Evolutionary conservation across 768 basidiomycete genomes (phyloP).

Genomic region (Tricholoma matsutake): DNA sequence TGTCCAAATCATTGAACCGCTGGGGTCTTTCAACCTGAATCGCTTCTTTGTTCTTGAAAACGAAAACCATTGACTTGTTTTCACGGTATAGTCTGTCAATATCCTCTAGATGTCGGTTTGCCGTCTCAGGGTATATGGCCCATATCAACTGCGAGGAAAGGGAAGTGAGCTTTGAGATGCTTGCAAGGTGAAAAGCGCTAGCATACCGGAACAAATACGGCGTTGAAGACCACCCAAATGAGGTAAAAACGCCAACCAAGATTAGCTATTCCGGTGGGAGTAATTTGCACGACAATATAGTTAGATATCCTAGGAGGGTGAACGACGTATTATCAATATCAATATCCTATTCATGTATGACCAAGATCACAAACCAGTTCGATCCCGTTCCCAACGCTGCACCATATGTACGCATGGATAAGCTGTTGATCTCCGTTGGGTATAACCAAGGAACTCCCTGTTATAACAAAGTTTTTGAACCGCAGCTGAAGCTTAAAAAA

Average conservation of each 20-base stretch:
- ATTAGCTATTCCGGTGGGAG: slow-evolving; percentile 42
- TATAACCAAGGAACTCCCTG: slow-evolving; percentile 51
- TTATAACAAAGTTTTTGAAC: neutral
- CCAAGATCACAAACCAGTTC: slow-evolving; percentile 34
- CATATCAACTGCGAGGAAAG: slow-evolving; percentile 36
- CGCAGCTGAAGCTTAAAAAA: neutral
- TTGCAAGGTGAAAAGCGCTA: neutral
- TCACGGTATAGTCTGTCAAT: slow-evolving; percentile 48
- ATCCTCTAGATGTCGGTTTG: slow-evolving; percentile 48
- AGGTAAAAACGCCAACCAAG: slow-evolving; percentile 49
- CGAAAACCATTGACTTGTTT: slow-evolving; percentile 38
- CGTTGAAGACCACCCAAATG: slow-evolving; percentile 49
- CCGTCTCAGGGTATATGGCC: slow-evolving; percentile 47
- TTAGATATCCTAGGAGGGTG: slow-evolving; percentile 41
- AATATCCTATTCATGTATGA: neutral
- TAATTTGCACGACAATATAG: slow-evolving; percentile 48
- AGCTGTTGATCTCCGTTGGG: slow-evolving; percentile 49
- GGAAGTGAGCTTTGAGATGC: neutral
- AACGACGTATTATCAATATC: neutral
- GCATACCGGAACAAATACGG: slow-evolving; percentile 45
- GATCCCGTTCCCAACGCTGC: slow-evolving; percentile 47
- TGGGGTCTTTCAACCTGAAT: slow-evolving; percentile 42
- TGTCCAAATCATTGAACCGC: slow-evolving; percentile 36
- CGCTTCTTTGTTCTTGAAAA: slow-evolving; percentile 41
- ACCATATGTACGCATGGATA: slow-evolving; percentile 49